A percentile compares a stretch with the other conserved stretches of the same genome.
phyloP scores from a whole-genome alignment of 208 protist genomes.

The Crithidia fasciculata region DNA sequence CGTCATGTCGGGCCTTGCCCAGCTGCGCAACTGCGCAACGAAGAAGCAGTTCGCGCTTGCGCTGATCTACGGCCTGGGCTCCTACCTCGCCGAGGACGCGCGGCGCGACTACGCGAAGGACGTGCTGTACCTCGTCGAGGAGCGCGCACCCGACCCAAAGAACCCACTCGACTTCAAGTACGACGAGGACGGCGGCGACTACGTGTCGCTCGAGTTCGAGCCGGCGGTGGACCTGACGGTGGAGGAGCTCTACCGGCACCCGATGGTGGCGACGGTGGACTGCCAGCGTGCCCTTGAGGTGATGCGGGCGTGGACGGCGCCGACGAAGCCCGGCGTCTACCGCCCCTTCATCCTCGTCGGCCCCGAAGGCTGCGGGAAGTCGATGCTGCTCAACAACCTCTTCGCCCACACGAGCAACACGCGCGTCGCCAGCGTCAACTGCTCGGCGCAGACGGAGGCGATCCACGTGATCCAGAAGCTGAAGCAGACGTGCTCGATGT shows the following conservation, averaged over 20 bases:
- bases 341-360: slow-evolving; percentile 97
- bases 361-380: slow-evolving; percentile 97
- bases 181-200: slow-evolving; percentile 64
- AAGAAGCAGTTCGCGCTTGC: slow-evolving; percentile 93
- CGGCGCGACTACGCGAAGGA: slow-evolving; percentile 91
- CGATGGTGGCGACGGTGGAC: slow-evolving; percentile 94
- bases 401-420: slow-evolving; percentile 77
- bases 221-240: slow-evolving; percentile 67
- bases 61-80: slow-evolving; percentile 95
- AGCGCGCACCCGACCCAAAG: slow-evolving; percentile 83
- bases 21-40: slow-evolving; percentile 80
- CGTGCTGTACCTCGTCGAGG: slow-evolving; percentile 87
- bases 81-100: slow-evolving; percentile 84
- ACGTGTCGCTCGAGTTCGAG: slow-evolving; percentile 83
- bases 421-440: slow-evolving; percentile 94
- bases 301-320: slow-evolving; percentile 93
- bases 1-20: slow-evolving; percentile 94
- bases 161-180: slow-evolving; percentile 91
- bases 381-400: slow-evolving; percentile 92
- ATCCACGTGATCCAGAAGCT: slow-evolving; percentile 97
- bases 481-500: slow-evolving; percentile 92
- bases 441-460: slow-evolving; percentile 95
- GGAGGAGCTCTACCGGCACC: slow-evolving; percentile 84
- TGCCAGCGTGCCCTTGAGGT: slow-evolving; percentile 92
- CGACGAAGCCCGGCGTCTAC: slow-evolving; percentile 69